These are phyloP conservation scores for Mollisiaceae sp. DNA, from an alignment of 2,329 filamentous ascomycete species.

Conservation along the genomic window DNA sequence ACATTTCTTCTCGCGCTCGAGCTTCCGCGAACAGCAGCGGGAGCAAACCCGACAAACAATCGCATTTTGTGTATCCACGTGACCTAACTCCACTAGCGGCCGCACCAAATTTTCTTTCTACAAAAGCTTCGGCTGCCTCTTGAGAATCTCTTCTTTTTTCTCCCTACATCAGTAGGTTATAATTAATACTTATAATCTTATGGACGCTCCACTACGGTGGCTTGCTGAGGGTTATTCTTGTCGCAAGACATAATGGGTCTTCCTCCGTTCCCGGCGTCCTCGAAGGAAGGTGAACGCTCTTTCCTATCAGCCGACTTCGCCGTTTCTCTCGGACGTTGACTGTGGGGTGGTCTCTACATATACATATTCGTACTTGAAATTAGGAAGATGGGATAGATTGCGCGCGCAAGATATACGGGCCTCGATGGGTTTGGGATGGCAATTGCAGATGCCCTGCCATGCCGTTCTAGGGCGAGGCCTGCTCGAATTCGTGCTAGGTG, in stretches of 20 bases:
- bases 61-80: neutral
- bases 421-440: neutral
- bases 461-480: neutral
- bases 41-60: neutral
- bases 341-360: conserved; percentile 51
- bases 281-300: conserved; percentile 47
- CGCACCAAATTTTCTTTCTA: conserved; percentile 12
- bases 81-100: neutral
- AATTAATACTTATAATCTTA: conserved; percentile 46
- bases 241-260: conserved; percentile 41
- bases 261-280: conserved; percentile 51
- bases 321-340: conserved; percentile 46
- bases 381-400: neutral
- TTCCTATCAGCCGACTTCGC: conserved; percentile 49
- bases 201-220: conserved; percentile 47
- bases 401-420: neutral
- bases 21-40: neutral
- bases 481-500: neutral
- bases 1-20: conserved; percentile 1
- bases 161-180: conserved; percentile 46
- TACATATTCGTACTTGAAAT: neutral
- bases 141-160: conserved; percentile 30
- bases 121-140: conserved; percentile 26
- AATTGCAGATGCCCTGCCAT: neutral
- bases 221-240: conserved; percentile 48